Conservation (phyloP, 202 grass and related monocot species). For the Brachypodium distachyon region DNA sequence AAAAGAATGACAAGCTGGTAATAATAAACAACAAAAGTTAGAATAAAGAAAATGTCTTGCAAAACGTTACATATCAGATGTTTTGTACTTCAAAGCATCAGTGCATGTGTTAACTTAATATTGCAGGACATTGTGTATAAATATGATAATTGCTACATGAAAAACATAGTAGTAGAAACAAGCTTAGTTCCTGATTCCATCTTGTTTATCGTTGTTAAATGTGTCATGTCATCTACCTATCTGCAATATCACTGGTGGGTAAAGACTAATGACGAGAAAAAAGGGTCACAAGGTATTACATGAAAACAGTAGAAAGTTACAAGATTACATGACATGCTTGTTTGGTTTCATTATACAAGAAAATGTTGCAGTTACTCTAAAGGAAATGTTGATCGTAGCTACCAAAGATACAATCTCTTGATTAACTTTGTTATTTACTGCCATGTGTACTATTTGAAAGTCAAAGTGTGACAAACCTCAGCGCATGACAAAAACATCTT, state of each 20-base stretch:
- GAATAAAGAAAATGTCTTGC: not conserved
- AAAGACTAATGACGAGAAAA: not conserved
- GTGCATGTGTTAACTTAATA: not conserved
- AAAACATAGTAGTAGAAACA: not conserved
- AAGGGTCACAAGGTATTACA: not conserved
- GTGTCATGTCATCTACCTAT: not conserved
- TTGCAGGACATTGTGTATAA: not conserved
- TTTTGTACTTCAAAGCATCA: not conserved
- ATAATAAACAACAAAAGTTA: not conserved
- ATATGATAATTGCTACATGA: not conserved
- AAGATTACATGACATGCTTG: not conserved
- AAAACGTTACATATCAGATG: not conserved
- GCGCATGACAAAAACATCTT: conserved; percentile 98
- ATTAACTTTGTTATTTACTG: not conserved
- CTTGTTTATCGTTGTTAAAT: not conserved
- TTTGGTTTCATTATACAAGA: not conserved
- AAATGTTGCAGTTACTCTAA: not conserved
- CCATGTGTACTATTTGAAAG: conserved; percentile 5
- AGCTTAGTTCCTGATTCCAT: not conserved
- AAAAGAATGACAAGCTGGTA: not conserved
- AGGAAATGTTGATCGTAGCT: not conserved
- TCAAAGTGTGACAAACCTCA: conserved; percentile 50
- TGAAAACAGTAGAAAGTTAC: not conserved
- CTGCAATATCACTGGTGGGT: not conserved
- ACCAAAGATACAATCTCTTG: not conserved